Percentiles rank a stretch among this genome's conserved stretches.
phyloP scores from a whole-genome alignment of 2,329 filamentous ascomycete species.

The Graphilbum ipis-grandicollis region DNA sequence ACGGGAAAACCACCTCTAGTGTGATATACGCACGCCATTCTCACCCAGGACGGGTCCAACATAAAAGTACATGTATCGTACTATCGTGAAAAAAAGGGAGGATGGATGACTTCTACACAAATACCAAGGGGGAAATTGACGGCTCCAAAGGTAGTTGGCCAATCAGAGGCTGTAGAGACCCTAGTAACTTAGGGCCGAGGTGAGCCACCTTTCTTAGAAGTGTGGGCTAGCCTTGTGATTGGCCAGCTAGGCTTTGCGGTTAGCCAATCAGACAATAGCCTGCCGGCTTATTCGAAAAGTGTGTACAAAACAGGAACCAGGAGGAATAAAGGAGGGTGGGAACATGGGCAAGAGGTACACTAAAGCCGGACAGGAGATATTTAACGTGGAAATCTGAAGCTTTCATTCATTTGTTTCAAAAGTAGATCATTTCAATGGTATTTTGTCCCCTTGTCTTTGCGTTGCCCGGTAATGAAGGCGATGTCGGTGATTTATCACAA shows the following conservation, averaged over 20 bases:
- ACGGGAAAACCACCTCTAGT: too few species aligned
- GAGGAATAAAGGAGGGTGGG: background rate
- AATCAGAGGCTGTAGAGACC: slow-evolving; percentile 6
- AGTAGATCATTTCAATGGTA: too few species aligned
- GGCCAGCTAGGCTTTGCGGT: background rate
- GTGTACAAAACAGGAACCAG: background rate
- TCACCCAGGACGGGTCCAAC: too few species aligned
- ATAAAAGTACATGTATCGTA: too few species aligned
- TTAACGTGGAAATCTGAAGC: too few species aligned
- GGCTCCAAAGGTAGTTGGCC: background rate
- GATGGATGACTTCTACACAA: too few species aligned
- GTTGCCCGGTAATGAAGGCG: too few species aligned
- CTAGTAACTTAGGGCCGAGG: slow-evolving; percentile 4
- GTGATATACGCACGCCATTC: too few species aligned
- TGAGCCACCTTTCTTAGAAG: background rate
- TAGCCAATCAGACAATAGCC: slow-evolving; percentile 5
- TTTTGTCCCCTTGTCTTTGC: too few species aligned
- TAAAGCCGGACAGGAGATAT: background rate
- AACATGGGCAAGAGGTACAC: background rate
- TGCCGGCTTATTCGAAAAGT: background rate
- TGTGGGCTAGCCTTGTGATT: slow-evolving; percentile 2
- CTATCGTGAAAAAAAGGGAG: too few species aligned
- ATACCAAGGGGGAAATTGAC: background rate
- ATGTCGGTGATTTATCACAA: too few species aligned
- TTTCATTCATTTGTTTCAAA: too few species aligned